phyloP scores from a whole-genome alignment of 1,284 basidiomycete genomes.

The Apiotrichum montevideense region DNA sequence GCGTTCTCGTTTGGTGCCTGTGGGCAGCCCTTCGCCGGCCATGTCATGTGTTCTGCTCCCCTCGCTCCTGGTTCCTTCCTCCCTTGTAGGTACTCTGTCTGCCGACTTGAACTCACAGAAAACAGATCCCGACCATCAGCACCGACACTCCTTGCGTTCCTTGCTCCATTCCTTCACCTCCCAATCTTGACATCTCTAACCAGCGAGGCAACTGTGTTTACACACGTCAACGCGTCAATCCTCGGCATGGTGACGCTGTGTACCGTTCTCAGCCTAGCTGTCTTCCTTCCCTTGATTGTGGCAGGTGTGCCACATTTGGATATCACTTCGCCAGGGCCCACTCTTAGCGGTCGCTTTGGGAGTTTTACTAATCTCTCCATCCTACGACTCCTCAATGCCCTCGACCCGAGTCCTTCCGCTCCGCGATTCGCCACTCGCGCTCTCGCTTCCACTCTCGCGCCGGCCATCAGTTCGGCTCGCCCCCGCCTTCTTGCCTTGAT shows the following conservation, averaged over 20 bases:
- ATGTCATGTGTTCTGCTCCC: conserved; percentile 21
- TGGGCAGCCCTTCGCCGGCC: conserved; percentile 25
- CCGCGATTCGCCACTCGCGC: conserved; percentile 7
- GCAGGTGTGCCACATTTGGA: conserved; percentile 62
- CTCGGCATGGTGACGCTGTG: too few relatives aligned
- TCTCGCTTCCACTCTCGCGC: conserved; percentile 12
- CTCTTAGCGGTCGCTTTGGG: conserved; percentile 58
- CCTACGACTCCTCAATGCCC: conserved; percentile 59
- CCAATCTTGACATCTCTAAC: too few relatives aligned
- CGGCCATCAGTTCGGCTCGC: conserved; percentile 44
- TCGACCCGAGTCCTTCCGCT: conserved; percentile 53
- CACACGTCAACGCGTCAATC: too few relatives aligned
- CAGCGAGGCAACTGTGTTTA: too few relatives aligned
- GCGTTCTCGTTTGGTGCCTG: conserved; percentile 26
- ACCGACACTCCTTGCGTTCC: too few relatives aligned
- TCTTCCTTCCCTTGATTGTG: conserved; percentile 64
- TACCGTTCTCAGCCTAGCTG: conserved; percentile 54
- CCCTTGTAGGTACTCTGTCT: conserved; percentile 20
- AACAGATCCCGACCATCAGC: too few relatives aligned
- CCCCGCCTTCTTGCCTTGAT: conserved; percentile 62
- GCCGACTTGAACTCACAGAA: too few relatives aligned
- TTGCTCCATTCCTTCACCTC: too few relatives aligned
- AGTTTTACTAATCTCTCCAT: conserved; percentile 67
- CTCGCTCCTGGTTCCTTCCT: conserved; percentile 29
- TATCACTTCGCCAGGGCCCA: conserved; percentile 50